phyloP scores from a whole-genome alignment of 2,329 filamentous ascomycete species.

The Shiraia bambusicola region DNA sequence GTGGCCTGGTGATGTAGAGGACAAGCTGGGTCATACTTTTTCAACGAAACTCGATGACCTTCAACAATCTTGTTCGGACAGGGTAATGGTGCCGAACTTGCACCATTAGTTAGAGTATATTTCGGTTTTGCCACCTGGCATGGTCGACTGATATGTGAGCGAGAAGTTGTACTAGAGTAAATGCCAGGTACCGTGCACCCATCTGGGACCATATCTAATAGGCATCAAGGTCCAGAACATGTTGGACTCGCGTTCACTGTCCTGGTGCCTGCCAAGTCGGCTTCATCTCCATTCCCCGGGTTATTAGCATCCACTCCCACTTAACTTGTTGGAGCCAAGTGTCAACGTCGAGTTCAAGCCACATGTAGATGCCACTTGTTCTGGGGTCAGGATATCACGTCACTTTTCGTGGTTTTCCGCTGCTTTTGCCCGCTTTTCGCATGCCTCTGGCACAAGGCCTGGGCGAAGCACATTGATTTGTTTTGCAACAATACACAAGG shows the following conservation, averaged over 20 bases:
- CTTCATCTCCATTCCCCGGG: conserved; percentile 14
- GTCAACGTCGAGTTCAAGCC: conserved; percentile 8
- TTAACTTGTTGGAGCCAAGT: conserved; percentile 3
- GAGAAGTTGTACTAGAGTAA: no score
- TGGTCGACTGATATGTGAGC: conserved; percentile 52
- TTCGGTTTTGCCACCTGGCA: conserved; percentile 59
- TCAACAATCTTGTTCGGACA: conserved; percentile 53
- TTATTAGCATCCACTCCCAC: conserved; percentile 9
- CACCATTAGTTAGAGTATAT: conserved; percentile 70
- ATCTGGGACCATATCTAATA: not conserved
- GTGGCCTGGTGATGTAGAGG: conserved; percentile 64
- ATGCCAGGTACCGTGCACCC: no score
- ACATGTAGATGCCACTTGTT: conserved; percentile 6
- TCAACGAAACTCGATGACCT: conserved; percentile 65
- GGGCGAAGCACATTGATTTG: not conserved
- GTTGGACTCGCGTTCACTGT: not conserved
- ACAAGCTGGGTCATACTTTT: conserved; percentile 59
- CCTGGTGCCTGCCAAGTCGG: conserved; percentile 4
- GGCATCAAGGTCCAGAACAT: not conserved
- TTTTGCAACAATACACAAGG: not conserved
- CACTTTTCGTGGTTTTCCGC: conserved; percentile 1
- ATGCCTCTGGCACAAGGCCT: not conserved
- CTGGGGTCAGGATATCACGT: conserved; percentile 10
- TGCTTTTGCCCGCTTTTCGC: not conserved
- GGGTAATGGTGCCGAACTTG: conserved; percentile 62